These are phyloP conservation scores for Nyctanthes arbortristis DNA, from an alignment of 257 asterid species.

Conservation along the genomic window DNA sequence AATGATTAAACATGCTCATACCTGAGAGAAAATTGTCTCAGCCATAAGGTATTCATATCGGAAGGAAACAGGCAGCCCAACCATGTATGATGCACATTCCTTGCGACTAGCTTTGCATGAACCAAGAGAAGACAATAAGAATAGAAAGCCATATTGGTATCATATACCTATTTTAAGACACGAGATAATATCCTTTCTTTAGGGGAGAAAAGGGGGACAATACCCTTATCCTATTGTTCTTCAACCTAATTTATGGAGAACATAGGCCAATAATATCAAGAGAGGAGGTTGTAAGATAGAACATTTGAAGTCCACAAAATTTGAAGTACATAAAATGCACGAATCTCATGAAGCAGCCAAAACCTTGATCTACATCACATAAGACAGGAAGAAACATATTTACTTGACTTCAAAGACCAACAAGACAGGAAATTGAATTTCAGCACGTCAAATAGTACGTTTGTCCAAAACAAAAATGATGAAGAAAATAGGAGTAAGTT, in stretches of 20 bases:
- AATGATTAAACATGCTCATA: constrained; percentile 26
- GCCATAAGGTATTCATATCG: constrained; percentile 99
- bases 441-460: neutral
- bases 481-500: constrained; percentile 1
- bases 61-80: constrained; percentile 94
- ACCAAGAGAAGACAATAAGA: constrained; percentile 52
- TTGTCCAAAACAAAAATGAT: neutral
- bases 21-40: constrained; percentile 99
- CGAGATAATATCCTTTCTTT: too few species aligned
- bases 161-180: neutral
- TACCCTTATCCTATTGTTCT: neutral
- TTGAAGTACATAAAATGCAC: neutral
- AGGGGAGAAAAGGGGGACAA: too few species aligned
- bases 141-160: constrained; percentile 16
- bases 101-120: constrained; percentile 99
- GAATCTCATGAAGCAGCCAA: too few species aligned
- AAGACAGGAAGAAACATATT: neutral
- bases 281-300: neutral
- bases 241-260: neutral
- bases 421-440: neutral
- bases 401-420: neutral
- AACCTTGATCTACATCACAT: too few species aligned
- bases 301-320: neutral
- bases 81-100: constrained; percentile 98
- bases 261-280: neutral